Conservation (phyloP, 2,329 filamentous ascomycete species). For the Paecilomyces sp. region DNA sequence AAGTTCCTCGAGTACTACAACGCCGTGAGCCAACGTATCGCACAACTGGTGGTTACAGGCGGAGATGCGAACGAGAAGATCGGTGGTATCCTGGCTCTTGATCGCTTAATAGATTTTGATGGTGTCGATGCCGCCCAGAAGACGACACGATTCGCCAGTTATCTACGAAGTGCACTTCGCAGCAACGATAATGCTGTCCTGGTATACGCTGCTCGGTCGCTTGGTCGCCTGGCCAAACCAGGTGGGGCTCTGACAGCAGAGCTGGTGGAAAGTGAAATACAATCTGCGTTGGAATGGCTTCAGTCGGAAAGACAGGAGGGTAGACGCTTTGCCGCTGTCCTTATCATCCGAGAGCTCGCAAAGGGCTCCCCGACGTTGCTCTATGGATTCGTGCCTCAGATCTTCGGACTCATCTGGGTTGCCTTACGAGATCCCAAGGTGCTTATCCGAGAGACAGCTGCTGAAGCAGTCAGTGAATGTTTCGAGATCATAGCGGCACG, state of each 20-base stretch:
- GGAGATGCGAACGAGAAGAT: slow-evolving; percentile 82
- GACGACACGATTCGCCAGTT: slow-evolving; percentile 88
- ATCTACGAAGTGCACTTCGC: slow-evolving; percentile 77
- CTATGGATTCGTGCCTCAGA: slow-evolving; percentile 89
- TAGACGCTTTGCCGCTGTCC: slow-evolving; percentile 83
- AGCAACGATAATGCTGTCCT: slow-evolving; percentile 89
- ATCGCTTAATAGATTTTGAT: slow-evolving; percentile 91
- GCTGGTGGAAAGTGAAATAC: slow-evolving; percentile 92
- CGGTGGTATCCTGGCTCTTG: slow-evolving; percentile 85
- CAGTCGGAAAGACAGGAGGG: slow-evolving; percentile 93
- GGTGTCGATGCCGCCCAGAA: slow-evolving; percentile 89
- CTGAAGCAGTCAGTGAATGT: slow-evolving; percentile 87
- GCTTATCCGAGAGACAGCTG: slow-evolving; percentile 84
- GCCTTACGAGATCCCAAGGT: slow-evolving; percentile 84
- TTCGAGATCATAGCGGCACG: slow-evolving; percentile 93
- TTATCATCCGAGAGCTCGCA: slow-evolving; percentile 83
- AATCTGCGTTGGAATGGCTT: slow-evolving; percentile 92
- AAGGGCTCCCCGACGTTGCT: slow-evolving; percentile 91
- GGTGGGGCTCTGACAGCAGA: slow-evolving; percentile 92
- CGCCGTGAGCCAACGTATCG: slow-evolving; percentile 59
- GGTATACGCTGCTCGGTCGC: slow-evolving; percentile 78
- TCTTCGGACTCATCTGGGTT: slow-evolving; percentile 95
- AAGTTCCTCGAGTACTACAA: slow-evolving; percentile 68
- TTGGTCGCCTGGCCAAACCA: slow-evolving; percentile 84
- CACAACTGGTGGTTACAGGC: slow-evolving; percentile 72